Conservation (phyloP, 805 yeast species). For the Vanderwaltozyma verrucispora region DNA sequence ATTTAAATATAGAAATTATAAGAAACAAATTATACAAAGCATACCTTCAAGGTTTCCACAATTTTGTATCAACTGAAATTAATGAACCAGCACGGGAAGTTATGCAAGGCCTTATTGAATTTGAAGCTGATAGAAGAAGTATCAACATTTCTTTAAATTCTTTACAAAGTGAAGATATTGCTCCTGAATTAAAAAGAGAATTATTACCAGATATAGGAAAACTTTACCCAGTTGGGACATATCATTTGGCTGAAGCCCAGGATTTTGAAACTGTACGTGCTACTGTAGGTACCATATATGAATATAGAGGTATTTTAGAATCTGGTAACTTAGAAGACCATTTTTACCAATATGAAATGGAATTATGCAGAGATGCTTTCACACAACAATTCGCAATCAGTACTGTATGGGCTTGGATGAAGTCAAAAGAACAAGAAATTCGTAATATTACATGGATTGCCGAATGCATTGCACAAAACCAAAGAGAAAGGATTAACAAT, state of each 20-base stretch:
- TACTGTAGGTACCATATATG: slow-evolving; percentile 53
- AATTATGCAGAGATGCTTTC: slow-evolving; percentile 81
- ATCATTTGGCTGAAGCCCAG: slow-evolving; percentile 58
- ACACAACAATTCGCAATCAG: slow-evolving; percentile 92
- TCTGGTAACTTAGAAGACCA: slow-evolving; percentile 76
- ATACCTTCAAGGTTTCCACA: slow-evolving; percentile 76
- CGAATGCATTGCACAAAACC: slow-evolving; percentile 98
- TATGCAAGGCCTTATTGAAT: slow-evolving; percentile 66
- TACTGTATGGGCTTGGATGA: slow-evolving; percentile 94
- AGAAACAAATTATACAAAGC: slow-evolving; percentile 89
- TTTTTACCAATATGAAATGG: slow-evolving; percentile 88
- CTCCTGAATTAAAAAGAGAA: slow-evolving; percentile 64
- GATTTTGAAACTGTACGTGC: slow-evolving; percentile 76
- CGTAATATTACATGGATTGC: slow-evolving; percentile 99
- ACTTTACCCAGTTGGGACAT: slow-evolving; percentile 58
- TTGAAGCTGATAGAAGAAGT: slow-evolving; percentile 93
- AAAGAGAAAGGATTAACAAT: slow-evolving; percentile 84
- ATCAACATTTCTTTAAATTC: slow-evolving; percentile 89
- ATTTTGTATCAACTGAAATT: slow-evolving; percentile 51
- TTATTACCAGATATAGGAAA: slow-evolving; percentile 78
- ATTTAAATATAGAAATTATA: slow-evolving; percentile 87
- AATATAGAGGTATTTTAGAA: slow-evolving; percentile 50
- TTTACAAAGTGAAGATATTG: slow-evolving; percentile 37
- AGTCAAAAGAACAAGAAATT: slow-evolving; percentile 92
- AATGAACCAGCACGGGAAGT: slow-evolving; percentile 71